These are phyloP conservation scores for Dothistroma septosporum DNA, from an alignment of 2,329 filamentous ascomycete species.

Conservation along the genomic window DNA sequence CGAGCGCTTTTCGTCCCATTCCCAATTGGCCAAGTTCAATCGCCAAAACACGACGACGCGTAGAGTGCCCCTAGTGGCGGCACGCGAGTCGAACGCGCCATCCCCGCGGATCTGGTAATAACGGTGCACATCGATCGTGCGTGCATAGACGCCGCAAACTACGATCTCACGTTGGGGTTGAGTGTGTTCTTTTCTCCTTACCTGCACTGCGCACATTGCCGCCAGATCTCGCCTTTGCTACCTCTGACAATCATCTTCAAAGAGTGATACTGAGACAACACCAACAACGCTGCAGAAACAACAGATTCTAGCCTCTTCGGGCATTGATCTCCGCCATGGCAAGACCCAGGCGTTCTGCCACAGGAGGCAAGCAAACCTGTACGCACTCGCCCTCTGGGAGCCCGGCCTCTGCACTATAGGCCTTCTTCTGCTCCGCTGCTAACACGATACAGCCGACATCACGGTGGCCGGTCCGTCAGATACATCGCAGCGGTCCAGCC, in stretches of 20 bases:
- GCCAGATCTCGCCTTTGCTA: background rate
- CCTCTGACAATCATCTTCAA: background rate
- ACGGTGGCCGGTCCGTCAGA: background rate
- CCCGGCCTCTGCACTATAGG: too few relatives aligned
- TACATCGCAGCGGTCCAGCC: background rate
- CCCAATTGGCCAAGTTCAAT: too few relatives aligned
- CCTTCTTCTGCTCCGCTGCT: background rate
- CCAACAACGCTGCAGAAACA: background rate
- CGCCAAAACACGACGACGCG: too few relatives aligned
- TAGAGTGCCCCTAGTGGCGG: too few relatives aligned
- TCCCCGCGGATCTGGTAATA: background rate
- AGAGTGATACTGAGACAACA: background rate
- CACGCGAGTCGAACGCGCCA: too few relatives aligned
- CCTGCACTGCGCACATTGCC: background rate
- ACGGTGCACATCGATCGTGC: background rate
- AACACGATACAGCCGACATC: background rate
- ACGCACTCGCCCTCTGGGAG: background rate
- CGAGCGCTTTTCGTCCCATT: too few relatives aligned
- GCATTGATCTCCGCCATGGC: constrained; percentile 4
- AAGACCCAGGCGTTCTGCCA: constrained; percentile 4
- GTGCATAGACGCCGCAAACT: background rate
- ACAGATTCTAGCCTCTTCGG: background rate
- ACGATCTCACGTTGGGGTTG: background rate
- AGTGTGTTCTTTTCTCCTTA: background rate
- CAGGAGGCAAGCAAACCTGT: constrained; percentile 8